Percentiles rank a stretch among this genome's conserved stretches.
Conservation (phyloP, 2,329 filamentous ascomycete species). For the Fonsecaea monophora region DNA sequence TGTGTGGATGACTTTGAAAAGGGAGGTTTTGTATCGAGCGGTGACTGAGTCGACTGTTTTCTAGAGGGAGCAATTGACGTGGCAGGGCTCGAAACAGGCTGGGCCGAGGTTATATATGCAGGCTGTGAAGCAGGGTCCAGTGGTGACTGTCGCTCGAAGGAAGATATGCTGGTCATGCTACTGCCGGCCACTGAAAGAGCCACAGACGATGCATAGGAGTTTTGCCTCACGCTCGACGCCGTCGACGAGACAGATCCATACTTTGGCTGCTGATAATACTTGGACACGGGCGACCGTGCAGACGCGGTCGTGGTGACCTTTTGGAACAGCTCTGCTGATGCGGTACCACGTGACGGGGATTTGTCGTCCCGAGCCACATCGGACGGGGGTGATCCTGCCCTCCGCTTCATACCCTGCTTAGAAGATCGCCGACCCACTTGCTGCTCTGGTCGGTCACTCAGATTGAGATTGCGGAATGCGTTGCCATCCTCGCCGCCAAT, state of each 20-base stretch:
- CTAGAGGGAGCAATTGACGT: constrained; percentile 45
- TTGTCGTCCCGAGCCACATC: constrained; percentile 54
- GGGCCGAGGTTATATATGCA: constrained; percentile 57
- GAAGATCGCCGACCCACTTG: constrained; percentile 45
- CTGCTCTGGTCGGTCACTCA: constrained; percentile 49
- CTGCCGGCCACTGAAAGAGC: constrained; percentile 65
- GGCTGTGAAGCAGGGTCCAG: constrained; percentile 62
- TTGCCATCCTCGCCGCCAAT: constrained; percentile 49
- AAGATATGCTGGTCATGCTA: constrained; percentile 70
- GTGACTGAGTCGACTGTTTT: constrained; percentile 41
- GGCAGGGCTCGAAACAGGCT: constrained; percentile 48
- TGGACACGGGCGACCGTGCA: constrained; percentile 60
- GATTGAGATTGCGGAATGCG: constrained; percentile 46
- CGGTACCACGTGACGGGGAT: constrained; percentile 40
- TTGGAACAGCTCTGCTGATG: constrained; percentile 23
- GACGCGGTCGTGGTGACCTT: constrained; percentile 23
- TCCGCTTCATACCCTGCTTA: constrained; percentile 66
- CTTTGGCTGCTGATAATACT: constrained; percentile 57
- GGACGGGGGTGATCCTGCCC: constrained; percentile 68
- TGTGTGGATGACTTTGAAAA: constrained; percentile 58
- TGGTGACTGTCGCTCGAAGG: constrained; percentile 67
- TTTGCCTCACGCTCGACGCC: constrained; percentile 67
- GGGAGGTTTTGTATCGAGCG: constrained; percentile 41
- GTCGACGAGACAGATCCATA: constrained; percentile 70
- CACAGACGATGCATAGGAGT: constrained; percentile 68